Evolutionary conservation across 768 basidiomycete genomes (phyloP), one percentile per base, ranked within the genome.

Genomic region (Daedalea quercina): DNA sequence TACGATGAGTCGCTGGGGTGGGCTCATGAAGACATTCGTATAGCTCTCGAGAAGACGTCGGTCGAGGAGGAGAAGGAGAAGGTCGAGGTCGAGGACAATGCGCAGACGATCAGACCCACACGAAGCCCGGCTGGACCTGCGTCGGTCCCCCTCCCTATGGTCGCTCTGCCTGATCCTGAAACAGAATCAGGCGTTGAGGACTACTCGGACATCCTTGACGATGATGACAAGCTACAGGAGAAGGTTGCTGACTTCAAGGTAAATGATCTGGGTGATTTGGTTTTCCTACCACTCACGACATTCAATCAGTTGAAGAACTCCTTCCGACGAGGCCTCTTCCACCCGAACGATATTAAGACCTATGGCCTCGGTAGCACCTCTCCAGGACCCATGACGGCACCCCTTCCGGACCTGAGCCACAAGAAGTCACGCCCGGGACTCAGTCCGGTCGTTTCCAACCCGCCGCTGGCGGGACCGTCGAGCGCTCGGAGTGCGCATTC

Each of bases 241-340:
- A 93, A 93, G 69, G 82, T 96, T 13, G 84, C 85, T 0, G 81
- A 87, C 67, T 90, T 94, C 68, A 91, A 85, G 77, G 88, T 89
- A 48, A 41, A 73, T 60, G 9, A 1, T 22, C 8, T 37, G 34
- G 13, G 20, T 23, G 6, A 47, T 40, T 15, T 13, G 20, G 37
- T 20, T 19, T 31, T 23, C 9, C 4, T 35, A 17, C 23, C 46
- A 37, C 25, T 3, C 33, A 3, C 12, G 2, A 47, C 17, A 9
- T 19, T 42, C 9, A 28, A 19, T 12, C 19, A 79, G 88, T 72
- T 85, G 75, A 89, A 84, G 68, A 89, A 85, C 56, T 81, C 83
- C 17, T 65, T 77, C 19, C 78, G 80, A n/a, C 79, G 80, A 33
- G 87, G 89, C 4, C 76, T 94, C 25, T 90, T 92, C 66, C 91